Evolutionary conservation across 768 basidiomycete genomes (phyloP), one percentile per base, ranked within the genome.

Genomic region (Pleurotus ostreatus): DNA sequence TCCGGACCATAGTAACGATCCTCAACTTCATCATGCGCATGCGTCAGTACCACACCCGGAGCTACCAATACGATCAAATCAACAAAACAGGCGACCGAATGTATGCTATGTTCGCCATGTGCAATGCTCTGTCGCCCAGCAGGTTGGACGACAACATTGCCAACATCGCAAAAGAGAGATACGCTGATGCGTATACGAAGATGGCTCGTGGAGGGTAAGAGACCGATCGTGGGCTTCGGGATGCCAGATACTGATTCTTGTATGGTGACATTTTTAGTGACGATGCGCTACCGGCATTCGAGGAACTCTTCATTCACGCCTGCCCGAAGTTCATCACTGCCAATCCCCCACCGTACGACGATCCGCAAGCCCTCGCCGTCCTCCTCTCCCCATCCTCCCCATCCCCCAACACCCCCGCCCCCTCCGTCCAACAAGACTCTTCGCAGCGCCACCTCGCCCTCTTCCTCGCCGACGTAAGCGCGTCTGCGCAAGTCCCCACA

Each of bases 1-100:
- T 92, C 68, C 89, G 94, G 39, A 87, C 92, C 4, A 96, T 98
- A 67, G 90, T 94, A 38, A 87, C 88, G 11, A 89, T 96, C 66
- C 78, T 97, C 46, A 95, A 95, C 77, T 95, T 97, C 78, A 93
- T 96, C 66, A 86, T 92, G 75, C 83, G 96, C 15, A 94, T 97
- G 85, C 84, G 94, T 64, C 93, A 95, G 68, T 97, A 96, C 71
- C 95, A 99, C 75, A 96, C 95, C 8, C 76, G 95, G 62, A 92
- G 91, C 66, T 96, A 96, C 69, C 94, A 98, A 68, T 97, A 97
- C 63, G 94, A 97, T 65, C 94, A 95, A 78, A 97, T 99, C 72
- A 94, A 88, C 75, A 98, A 98, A 78, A 95, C 91, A 15, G 95
- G 93, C 2, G 97, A 99, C 66, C 78, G 97, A 46, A 99, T 98